A percentile compares a stretch with the other conserved stretches of the same genome.
Evolutionary conservation across 805 yeast genomes (phyloP).

Genomic region (Suhomyces tanzawaensis): DNA sequence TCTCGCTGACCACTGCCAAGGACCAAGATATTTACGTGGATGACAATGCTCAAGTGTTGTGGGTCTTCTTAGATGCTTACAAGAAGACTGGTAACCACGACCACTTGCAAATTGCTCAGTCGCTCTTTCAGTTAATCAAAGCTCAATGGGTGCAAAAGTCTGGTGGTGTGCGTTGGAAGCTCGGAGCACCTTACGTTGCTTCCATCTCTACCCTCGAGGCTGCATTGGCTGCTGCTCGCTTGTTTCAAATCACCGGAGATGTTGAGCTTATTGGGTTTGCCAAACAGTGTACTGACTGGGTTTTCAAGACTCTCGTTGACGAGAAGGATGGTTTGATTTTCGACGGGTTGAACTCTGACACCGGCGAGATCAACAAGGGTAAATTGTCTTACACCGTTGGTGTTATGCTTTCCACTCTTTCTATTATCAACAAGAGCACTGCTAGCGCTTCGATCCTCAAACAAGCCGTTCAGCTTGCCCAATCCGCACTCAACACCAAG

Average conservation of each 20-base stretch:
- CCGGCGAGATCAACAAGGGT: conserved; percentile 10
- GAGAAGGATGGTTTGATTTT: conserved; percentile 13
- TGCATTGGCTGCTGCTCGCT: conserved; percentile 13
- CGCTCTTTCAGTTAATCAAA: conserved; percentile 8
- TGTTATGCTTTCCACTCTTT: conserved; percentile 10
- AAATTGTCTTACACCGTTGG: conserved; percentile 16
- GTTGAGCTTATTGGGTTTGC: conserved; percentile 9
- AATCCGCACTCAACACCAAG: conserved; percentile 9
- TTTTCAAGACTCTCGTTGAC: conserved; percentile 11
- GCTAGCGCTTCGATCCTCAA: conserved; percentile 4
- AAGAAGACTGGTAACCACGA: conserved; percentile 6
- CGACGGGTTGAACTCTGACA: conserved; percentile 9
- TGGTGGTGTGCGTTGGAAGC: conserved; percentile 14
- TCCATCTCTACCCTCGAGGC: conserved; percentile 15
- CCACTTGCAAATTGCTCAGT: conserved; percentile 7
- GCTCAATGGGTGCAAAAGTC: conserved; percentile 7
- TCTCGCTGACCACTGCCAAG: conserved; percentile 10
- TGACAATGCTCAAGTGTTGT: conserved; percentile 15
- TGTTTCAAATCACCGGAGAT: conserved; percentile 9
- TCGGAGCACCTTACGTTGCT: conserved; percentile 12
- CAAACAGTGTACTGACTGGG: conserved; percentile 10
- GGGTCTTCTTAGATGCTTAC: conserved; percentile 13
- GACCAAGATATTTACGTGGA: conserved; percentile 13
- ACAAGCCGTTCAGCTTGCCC: conserved; percentile 10
- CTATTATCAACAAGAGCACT: conserved; percentile 10